A percentile compares a stretch with the other conserved stretches of the same genome.
Evolutionary conservation across 441 rosid species (phyloP).

Genomic region (Euphorbia schlechtendalii): DNA sequence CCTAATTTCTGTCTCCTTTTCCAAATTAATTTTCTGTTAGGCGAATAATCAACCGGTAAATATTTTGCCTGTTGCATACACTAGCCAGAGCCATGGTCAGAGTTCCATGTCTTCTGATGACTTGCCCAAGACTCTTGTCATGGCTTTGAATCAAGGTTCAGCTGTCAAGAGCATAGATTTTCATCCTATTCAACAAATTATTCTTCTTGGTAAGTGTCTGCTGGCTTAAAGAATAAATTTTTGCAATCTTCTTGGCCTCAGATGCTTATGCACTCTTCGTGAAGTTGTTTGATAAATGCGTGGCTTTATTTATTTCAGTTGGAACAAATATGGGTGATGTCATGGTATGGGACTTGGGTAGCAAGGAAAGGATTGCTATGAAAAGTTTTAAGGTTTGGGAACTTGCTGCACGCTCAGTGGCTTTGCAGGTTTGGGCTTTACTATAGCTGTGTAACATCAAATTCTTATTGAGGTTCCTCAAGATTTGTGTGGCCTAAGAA

Average conservation of each 20-base stretch:
- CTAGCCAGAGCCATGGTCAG: conserved; percentile 72
- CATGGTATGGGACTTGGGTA: conserved; percentile 88
- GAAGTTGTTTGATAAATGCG: conserved; percentile 17
- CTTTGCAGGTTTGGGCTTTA: conserved; percentile 70
- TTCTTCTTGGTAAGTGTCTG: conserved; percentile 56
- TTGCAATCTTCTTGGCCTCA: conserved; percentile 10
- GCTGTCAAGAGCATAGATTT: conserved; percentile 98
- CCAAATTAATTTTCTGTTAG: conserved; percentile 39
- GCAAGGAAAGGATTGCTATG: conserved; percentile 59
- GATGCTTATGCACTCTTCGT: neutral
- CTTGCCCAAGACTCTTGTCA: conserved; percentile 63
- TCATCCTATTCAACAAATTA: conserved; percentile 75
- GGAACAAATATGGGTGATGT: conserved; percentile 95
- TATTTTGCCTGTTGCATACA: conserved; percentile 72
- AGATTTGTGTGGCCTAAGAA: too few species aligned
- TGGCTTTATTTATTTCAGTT: conserved; percentile 44
- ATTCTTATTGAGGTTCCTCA: neutral
- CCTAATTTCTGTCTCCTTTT: neutral
- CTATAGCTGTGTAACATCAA: too few species aligned
- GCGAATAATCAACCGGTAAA: conserved; percentile 68
- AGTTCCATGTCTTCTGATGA: conserved; percentile 67
- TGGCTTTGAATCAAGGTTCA: conserved; percentile 79
- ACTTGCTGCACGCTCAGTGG: conserved; percentile 55
- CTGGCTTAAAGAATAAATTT: conserved; percentile 7
- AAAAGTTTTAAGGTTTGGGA: conserved; percentile 95